Conservation (phyloP, 1,139 yeast species). For the Zygosaccharomyces sapae region DNA sequence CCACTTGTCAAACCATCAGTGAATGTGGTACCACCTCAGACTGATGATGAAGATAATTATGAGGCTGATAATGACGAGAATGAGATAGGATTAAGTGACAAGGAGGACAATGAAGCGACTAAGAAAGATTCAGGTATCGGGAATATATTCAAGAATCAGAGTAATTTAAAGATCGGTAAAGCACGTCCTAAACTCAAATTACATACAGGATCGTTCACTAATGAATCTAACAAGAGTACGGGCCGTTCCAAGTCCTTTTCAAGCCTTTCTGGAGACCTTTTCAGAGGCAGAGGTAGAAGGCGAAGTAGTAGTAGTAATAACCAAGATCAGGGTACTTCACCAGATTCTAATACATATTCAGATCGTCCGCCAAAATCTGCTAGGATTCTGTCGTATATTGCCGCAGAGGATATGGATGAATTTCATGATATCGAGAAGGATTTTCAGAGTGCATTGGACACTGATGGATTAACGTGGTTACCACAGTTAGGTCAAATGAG, state of each 20-base stretch:
- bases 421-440: slow-evolving; percentile 33
- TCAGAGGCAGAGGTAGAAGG: slow-evolving; percentile 18
- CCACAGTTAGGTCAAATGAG: slow-evolving; percentile 22
- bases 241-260: slow-evolving; percentile 11
- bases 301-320: slow-evolving; percentile 17
- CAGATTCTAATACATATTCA: slow-evolving; percentile 13
- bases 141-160: slow-evolving; percentile 15
- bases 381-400: slow-evolving; percentile 28
- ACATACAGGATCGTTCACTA: slow-evolving; percentile 18
- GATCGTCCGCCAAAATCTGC: slow-evolving; percentile 27
- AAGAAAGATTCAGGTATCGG: slow-evolving; percentile 19
- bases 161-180: slow-evolving; percentile 6
- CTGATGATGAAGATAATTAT: slow-evolving; percentile 4
- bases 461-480: slow-evolving; percentile 30
- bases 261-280: slow-evolving; percentile 5
- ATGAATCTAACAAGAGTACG: slow-evolving; percentile 5
- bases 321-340: slow-evolving; percentile 11
- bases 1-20: slow-evolving; percentile 12
- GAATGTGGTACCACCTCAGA: slow-evolving; percentile 14
- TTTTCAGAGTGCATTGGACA: slow-evolving; percentile 28
- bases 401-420: slow-evolving; percentile 35
- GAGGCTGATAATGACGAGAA: slow-evolving; percentile 8
- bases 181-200: slow-evolving; percentile 20
- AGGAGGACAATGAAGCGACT: slow-evolving; percentile 9
- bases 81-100: slow-evolving; percentile 10